Evolutionary conservation across 2,329 filamentous ascomycete species (phyloP), one percentile per base, ranked within the genome.

Genomic region (Exophiala mesophila): DNA sequence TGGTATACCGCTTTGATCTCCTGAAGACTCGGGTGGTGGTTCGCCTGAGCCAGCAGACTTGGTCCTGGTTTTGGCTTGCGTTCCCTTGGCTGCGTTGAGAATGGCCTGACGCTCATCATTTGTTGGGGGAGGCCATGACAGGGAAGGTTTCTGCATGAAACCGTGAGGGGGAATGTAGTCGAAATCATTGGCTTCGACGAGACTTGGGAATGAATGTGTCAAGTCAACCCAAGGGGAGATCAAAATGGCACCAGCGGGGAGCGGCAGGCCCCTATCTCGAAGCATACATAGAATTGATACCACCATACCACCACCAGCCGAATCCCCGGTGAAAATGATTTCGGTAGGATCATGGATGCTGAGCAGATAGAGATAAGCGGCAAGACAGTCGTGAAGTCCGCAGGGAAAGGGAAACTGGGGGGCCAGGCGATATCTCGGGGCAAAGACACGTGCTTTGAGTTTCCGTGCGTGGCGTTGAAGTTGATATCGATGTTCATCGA

Each of bases 401-500:
- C 92, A 97, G 0, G 92, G 92, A 52, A 98, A 98, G 0, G 92
- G 92, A 47, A 90, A 98, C 61, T 97, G 89, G 2, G 90, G 92
- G 4, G 92, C 79, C 20, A 98, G 73, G 29, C 92, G 80, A 63
- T 97, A 98, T 48, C 80, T 73, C 4, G 90, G 85, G 17, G 90
- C 88, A 62, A 97, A 80, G 5, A 96, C 84, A 41, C 88, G 77
- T 13, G 88, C 90, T 64, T 92, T 88, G 47, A 98, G 74, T 67
- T 97, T 97, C 40, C 92, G 77, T 19, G 92, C 92, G 73, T 97
- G 89, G 36, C 90, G 77, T 65, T 98, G 92, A 74, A 98, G 81
- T 72, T 97, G 90, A 66, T 97, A 97, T n/a, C 92, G 82, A 69
- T 97, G 92, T 63, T 94, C 89, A 59, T 96, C 89, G 26, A 96